Evolutionary conservation across 768 basidiomycete genomes (phyloP).

Genomic region (Pholiota microspora): DNA sequence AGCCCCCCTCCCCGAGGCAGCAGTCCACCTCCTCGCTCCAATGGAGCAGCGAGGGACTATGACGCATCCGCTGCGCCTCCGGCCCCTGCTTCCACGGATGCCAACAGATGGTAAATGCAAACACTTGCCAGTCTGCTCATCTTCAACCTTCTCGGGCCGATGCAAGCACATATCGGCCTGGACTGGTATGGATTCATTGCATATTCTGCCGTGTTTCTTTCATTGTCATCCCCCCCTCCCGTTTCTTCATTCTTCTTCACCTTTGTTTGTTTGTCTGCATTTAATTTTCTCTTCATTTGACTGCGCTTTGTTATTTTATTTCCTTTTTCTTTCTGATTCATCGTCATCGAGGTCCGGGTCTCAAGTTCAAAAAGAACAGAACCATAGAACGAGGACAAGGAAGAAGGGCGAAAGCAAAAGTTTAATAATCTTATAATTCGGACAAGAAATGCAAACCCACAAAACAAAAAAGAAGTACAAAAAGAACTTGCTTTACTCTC

Average conservation of each 20-base stretch:
- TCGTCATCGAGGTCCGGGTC: constrained; percentile 14
- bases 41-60: constrained; percentile 35
- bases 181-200: constrained; percentile 52
- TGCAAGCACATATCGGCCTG: constrained; percentile 18
- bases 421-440: constrained; percentile 30
- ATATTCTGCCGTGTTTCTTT: constrained; percentile 14
- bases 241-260: constrained; percentile 6
- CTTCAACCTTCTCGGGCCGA: constrained; percentile 18
- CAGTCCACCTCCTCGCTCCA: constrained; percentile 39
- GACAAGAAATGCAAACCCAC: constrained; percentile 19
- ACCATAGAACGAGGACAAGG: constrained; percentile 18
- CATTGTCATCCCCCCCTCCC: constrained; percentile 4
- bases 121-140: constrained; percentile 5
- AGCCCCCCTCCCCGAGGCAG: constrained; percentile 80
- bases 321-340: constrained; percentile 13
- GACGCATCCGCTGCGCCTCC: constrained; percentile 33
- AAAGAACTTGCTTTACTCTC: constrained; percentile 16
- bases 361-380: constrained; percentile 21
- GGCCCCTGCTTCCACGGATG: constrained; percentile 35
- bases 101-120: constrained; percentile 60
- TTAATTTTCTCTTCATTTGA: constrained; percentile 21
- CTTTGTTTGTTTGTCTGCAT: constrained; percentile 10
- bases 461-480: constrained; percentile 16
- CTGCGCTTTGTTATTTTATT: constrained; percentile 17
- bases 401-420: constrained; percentile 18